Evolutionary conservation across 73 alveolate species (phyloP).

Genomic region (Symbiodinium natans): DNA sequence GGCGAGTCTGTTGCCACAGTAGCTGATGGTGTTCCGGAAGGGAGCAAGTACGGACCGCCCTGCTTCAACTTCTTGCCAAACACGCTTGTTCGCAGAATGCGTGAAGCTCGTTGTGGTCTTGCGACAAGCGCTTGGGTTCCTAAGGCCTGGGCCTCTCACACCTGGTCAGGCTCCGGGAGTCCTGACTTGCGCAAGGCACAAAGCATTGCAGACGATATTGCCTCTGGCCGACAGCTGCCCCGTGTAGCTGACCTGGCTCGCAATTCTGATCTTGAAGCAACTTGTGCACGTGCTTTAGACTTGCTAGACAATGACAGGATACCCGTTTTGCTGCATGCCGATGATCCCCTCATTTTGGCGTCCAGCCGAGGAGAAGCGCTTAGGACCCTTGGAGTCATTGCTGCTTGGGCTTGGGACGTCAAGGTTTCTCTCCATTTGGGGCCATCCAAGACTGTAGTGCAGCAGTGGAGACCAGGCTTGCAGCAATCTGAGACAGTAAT

Average conservation of each 20-base stretch:
- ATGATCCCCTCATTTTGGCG: slow-evolving; percentile 6
- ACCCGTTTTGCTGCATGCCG: slow-evolving; percentile 12
- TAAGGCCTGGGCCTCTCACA: not conserved
- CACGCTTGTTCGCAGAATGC: not conserved
- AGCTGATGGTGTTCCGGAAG: slow-evolving; percentile 9
- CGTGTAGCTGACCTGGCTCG: not conserved
- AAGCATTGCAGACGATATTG: not conserved
- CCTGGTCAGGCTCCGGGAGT: not conserved
- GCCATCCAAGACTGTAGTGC: not conserved
- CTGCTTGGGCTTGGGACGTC: not conserved
- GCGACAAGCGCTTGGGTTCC: not conserved
- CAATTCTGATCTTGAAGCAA: not conserved
- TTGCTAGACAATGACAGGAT: not conserved
- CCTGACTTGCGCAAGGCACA: not conserved
- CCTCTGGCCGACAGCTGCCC: not conserved
- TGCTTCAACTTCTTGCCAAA: slow-evolving; percentile 32
- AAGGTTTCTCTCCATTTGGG: not conserved
- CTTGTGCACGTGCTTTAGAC: slow-evolving; percentile 30
- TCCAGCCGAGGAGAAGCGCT: slow-evolving; percentile 29
- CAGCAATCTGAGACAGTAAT: no score
- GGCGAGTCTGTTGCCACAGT: not conserved
- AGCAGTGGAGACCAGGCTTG: no score
- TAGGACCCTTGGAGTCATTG: not conserved
- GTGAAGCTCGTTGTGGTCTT: not conserved
- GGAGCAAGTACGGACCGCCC: not conserved